Evolutionary conservation across 2,329 filamentous ascomycete species (phyloP).

Genomic region (Alternaria hordeiaustralica): DNA sequence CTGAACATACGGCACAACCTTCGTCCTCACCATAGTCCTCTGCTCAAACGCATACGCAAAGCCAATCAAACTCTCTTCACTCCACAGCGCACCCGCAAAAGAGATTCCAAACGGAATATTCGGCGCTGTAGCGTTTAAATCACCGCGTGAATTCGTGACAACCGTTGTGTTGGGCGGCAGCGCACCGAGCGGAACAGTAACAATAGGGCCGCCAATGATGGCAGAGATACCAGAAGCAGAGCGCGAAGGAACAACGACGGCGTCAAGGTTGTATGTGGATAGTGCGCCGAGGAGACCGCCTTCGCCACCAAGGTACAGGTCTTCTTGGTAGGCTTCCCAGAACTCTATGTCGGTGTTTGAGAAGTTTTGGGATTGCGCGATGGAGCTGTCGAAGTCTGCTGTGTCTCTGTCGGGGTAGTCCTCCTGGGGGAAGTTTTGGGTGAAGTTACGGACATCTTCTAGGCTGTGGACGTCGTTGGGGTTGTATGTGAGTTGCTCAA

Average conservation of each 20-base stretch:
- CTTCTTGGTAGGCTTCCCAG: slow-evolving; percentile 63
- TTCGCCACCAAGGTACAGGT: slow-evolving; percentile 61
- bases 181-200: slow-evolving; percentile 69
- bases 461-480: slow-evolving; percentile 62
- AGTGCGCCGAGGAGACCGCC: slow-evolving; percentile 69
- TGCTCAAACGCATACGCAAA: slow-evolving; percentile 75
- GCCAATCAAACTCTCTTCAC: slow-evolving; percentile 67
- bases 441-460: slow-evolving; percentile 62
- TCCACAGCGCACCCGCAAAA: slow-evolving; percentile 67
- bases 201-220: slow-evolving; percentile 64
- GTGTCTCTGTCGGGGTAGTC: slow-evolving; percentile 69
- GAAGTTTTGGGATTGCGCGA: slow-evolving; percentile 55
- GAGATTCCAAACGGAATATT: slow-evolving; percentile 67
- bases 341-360: slow-evolving; percentile 64
- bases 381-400: slow-evolving; percentile 59
- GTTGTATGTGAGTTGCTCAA: slow-evolving; percentile 63
- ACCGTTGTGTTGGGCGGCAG: slow-evolving; percentile 59
- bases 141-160: slow-evolving; percentile 53
- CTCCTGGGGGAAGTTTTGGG: slow-evolving; percentile 60
- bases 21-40: slow-evolving; percentile 57
- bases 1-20: slow-evolving; percentile 57
- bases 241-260: slow-evolving; percentile 65
- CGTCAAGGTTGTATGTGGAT: slow-evolving; percentile 63
- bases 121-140: slow-evolving; percentile 62
- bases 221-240: slow-evolving; percentile 59